phyloP scores from a whole-genome alignment of 805 yeast species.

The Nakazawaea pomicola region DNA sequence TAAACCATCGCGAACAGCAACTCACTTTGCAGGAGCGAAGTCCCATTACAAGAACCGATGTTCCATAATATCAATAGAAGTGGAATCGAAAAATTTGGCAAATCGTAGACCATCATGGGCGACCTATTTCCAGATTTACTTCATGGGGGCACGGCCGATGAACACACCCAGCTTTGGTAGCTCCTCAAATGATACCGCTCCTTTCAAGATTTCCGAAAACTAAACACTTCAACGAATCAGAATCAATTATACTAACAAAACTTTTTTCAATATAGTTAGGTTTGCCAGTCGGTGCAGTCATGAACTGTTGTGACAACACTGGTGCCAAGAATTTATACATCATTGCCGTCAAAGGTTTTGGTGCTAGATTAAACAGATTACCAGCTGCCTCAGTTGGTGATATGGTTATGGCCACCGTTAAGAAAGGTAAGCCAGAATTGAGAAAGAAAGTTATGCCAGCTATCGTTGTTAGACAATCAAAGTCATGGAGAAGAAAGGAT shows the following conservation, averaged over 20 bases:
- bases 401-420: slow-evolving; percentile 99
- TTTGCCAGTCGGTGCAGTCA: slow-evolving; percentile 99
- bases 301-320: slow-evolving; percentile 99
- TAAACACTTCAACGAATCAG: not conserved
- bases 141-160: too few species aligned
- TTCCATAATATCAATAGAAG: too few species aligned
- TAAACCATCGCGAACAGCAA: too few species aligned
- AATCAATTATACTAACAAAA: slow-evolving; percentile 8
- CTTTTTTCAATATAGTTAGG: slow-evolving; percentile 60
- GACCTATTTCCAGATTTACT: too few species aligned
- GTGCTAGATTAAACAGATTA: slow-evolving; percentile 99
- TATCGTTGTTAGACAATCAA: slow-evolving; percentile 97
- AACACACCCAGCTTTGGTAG: too few species aligned
- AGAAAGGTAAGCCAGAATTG: slow-evolving; percentile 99
- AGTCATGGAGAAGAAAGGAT: slow-evolving; percentile 99
- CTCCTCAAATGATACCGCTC: too few species aligned
- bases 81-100: too few species aligned
- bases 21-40: too few species aligned
- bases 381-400: slow-evolving; percentile 99
- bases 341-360: slow-evolving; percentile 97
- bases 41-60: too few species aligned
- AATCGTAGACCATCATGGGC: too few species aligned
- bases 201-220: not conserved
- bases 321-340: slow-evolving; percentile 99
- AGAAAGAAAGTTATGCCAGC: slow-evolving; percentile 99